Evolutionary conservation across 495 filamentous ascomycete species (phyloP), one percentile per base, ranked within the genome.

Genomic region (Trichoderma orchidacearum): DNA sequence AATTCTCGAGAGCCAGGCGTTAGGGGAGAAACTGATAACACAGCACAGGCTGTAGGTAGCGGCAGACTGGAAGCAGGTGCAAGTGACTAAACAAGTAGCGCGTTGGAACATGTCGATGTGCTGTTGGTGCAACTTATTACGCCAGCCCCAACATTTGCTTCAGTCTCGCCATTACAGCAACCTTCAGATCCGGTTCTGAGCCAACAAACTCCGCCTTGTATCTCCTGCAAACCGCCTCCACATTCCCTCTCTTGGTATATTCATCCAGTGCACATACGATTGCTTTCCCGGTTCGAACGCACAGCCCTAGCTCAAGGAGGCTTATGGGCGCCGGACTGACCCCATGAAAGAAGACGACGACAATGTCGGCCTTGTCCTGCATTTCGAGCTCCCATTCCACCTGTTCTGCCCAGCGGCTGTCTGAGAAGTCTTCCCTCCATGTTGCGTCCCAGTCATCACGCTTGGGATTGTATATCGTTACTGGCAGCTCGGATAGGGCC

Each of bases 391-490:
- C 80, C 80, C 80, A 84, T 34, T 74, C 66, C 0, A 81, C 78
- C 63, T 85, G 82, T 58, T 75, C 63, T 1, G 63, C 61, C 59
- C 77, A 84, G 0, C 68, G 72, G 0, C 55, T 35, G 54, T 70
- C 74, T 0, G 62, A 52, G 23, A 73, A 64, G 18, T 79, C 73
- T 51, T 80, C 71, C 1, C 27, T 57, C 76, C 78, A 80, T 21
- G 64, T 72, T 51, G 64, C 61, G 62, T 83, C 72, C 81, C 80
- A 85, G 60, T 80, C 71, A 3, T 63, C 51, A 0, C 79, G 75
- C 12, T 72, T 63, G 6, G 81, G 82, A 52, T 87, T 84, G 63
- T 77, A 73, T 54, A 86, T 68, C 5, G 78, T 81, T 56, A 86
- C 61, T 48, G 78, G 75, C 8, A 68, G 60, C 32, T 67, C 57